Evolutionary conservation across 1,284 basidiomycete genomes (phyloP).

Genomic region (Tetrapyrgos nigripes): DNA sequence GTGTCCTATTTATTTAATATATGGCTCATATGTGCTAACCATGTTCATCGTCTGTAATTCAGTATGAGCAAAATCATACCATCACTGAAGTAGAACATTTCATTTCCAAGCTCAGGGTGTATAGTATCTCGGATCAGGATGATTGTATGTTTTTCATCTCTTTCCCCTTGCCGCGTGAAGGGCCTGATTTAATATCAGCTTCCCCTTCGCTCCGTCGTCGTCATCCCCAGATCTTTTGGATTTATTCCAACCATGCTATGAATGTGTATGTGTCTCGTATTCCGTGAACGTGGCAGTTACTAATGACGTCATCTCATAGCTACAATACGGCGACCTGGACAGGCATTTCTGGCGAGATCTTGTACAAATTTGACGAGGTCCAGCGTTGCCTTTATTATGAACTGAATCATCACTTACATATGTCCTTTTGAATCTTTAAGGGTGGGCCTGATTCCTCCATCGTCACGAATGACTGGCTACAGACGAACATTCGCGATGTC

Average conservation of each 20-base stretch:
- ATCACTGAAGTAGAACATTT: slow-evolving; percentile 11
- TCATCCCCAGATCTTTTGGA: slow-evolving; percentile 17
- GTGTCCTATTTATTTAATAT: neutral
- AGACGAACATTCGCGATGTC: slow-evolving; percentile 16
- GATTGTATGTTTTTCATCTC: slow-evolving; percentile 1
- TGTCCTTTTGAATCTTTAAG: neutral
- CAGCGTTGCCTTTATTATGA: neutral
- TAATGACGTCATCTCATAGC: neutral
- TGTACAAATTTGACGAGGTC: slow-evolving; percentile 8
- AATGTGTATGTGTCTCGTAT: slow-evolving; percentile 7
- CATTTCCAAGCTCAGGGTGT: slow-evolving; percentile 14
- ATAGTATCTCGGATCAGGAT: slow-evolving; percentile 20
- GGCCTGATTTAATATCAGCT: neutral
- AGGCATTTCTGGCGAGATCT: slow-evolving; percentile 16
- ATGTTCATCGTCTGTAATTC: neutral
- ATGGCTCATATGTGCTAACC: no score
- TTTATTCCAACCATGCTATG: slow-evolving; percentile 12
- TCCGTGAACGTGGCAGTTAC: neutral
- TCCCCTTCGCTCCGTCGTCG: slow-evolving; percentile 16
- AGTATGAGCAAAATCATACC: slow-evolving; percentile 14
- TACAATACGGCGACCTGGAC: slow-evolving; percentile 9
- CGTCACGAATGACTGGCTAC: slow-evolving; percentile 18
- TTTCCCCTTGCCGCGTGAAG: neutral
- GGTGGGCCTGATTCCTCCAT: slow-evolving; percentile 15
- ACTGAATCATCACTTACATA: neutral